phyloP scores from a whole-genome alignment of 2,329 filamentous ascomycete species.

The Aspergillus pseudoglaucus region DNA sequence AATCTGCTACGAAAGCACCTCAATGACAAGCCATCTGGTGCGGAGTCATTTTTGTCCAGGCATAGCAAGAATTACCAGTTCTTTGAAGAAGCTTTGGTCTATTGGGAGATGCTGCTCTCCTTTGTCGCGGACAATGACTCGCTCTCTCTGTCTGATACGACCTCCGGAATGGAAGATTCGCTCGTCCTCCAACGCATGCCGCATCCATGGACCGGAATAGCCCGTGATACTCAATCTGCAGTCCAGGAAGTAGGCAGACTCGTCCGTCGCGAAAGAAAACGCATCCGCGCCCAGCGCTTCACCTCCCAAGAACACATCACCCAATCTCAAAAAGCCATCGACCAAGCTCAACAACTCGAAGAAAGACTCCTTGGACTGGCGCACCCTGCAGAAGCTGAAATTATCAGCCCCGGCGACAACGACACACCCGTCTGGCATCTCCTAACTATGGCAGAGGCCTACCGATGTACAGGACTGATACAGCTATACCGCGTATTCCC shows the following conservation, averaged over 20 bases:
- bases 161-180: conserved; percentile 18
- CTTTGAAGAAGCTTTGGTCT: conserved; percentile 51
- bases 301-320: conserved; percentile 31
- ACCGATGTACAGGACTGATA: conserved; percentile 47
- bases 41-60: neutral
- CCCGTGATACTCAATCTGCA: conserved; percentile 30
- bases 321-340: conserved; percentile 29
- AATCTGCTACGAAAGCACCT: conserved; percentile 37
- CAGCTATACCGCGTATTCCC: conserved; percentile 52
- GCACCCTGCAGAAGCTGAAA: conserved; percentile 42
- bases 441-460: conserved; percentile 48
- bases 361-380: conserved; percentile 42
- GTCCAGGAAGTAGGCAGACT: conserved; percentile 43
- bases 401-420: conserved; percentile 47
- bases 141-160: conserved; percentile 17
- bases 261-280: conserved; percentile 30
- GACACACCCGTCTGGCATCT: conserved; percentile 50
- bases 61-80: conserved; percentile 44
- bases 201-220: conserved; percentile 36
- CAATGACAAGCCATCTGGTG: conserved; percentile 32
- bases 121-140: conserved; percentile 45
- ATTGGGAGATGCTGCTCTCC: conserved; percentile 55
- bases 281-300: conserved; percentile 28
- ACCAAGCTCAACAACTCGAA: conserved; percentile 38
- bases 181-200: conserved; percentile 30